Evolutionary conservation across 192 early-diverging fungal genomes (phyloP), one percentile per base, ranked within the genome.

Genomic region (Gamsiella multidivaricata): DNA sequence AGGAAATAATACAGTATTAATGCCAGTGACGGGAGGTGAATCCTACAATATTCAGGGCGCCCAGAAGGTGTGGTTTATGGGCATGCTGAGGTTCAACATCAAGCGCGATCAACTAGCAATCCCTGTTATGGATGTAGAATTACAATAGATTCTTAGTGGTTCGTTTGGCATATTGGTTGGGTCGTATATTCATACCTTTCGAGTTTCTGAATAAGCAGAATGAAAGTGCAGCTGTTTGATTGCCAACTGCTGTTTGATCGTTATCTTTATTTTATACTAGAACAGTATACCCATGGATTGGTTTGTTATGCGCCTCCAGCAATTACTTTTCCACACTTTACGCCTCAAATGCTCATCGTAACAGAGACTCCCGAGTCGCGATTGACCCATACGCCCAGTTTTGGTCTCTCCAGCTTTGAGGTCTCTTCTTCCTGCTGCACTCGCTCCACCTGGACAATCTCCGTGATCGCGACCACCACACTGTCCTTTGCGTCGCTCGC

Each of bases 1-100:
- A 28, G 50, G 50, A 26, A 10, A 4, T 5, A 52, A 52, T 52
- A 25, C 50, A 5, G 23, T 10, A n/a, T 14, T 52, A 23, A 52
- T 52, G 50, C 50, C 50, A n/a, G 26, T 52, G n/a, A 52, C 25
- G 50, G 50, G 25, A 26, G 26, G 26, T 25, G 50, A 52, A 26
- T 23, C 23, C 2, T 52, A 52, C 26, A 23, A 52, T 2, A 52
- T 52, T 25, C 50, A 52, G 10, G 50, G 50, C 1, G 50, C 50
- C 5, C 20, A 52, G 25, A 20, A 26, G 10, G 50, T 52, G 50
- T 52, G 50, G 50, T 52, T 52, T 23, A 52, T 52, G 50, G 50
- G 50, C 3, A 4, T 52, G 50, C n/a, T 3, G 10, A 52, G 10
- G 50, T n/a, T 23, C 25, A 52, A 26, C 20, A 26, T 52, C 26